Base-by-base conservation (phyloP, 2,329 filamentous ascomycete species). In the Aspergillus thermomutatus region DNA sequence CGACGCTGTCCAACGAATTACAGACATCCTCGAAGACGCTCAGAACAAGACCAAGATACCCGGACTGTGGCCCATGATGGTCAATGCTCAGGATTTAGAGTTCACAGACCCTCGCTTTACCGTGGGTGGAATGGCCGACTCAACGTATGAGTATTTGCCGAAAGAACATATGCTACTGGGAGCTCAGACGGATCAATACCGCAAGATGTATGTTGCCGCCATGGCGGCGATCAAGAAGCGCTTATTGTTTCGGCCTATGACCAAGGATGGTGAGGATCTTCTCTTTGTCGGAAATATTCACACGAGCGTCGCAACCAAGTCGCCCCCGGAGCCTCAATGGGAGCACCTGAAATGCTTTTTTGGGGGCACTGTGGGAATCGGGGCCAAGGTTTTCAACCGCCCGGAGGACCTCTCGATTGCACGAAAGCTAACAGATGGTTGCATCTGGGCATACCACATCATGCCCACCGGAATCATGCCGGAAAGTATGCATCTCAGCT, bases 1-100 rank as follows among this genome's bases (percentile, higher is more conserved):
- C 69, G 92, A 96, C 72, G 92, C 92, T 21, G 82, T 96, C 50
- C 90, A 91, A 55, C 86, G 92, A 57, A 90, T 97, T 66, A 93
- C 90, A 25, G 79, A 96, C 67, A 86, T 86, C 2, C 80, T 97
- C 21, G 83, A 91, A 58, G 82, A 87, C 45, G 86, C 87, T 75
- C 91, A 96, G 75, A 83, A 86, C 64, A 72, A 79, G 3, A 92
- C 89, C 1, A 78, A 81, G 3, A 76, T 96, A 2, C 85, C 88
- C 1, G 92, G 92, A 1, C 82, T 96, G 65, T 96, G 93, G 79
- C 91, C 92, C 0, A 83, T 90, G 62, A 80, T 79, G 53, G 77
- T 97, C 14, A 89, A 96, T 73, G 86, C 67, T 14, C 57, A 71
- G 40, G 61, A 59, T 23, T 60, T 74, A 49, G 53, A 56, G 25